Evolutionary conservation across 345 rosid genomes (phyloP).

Genomic region (Eucalyptus cloeziana): DNA sequence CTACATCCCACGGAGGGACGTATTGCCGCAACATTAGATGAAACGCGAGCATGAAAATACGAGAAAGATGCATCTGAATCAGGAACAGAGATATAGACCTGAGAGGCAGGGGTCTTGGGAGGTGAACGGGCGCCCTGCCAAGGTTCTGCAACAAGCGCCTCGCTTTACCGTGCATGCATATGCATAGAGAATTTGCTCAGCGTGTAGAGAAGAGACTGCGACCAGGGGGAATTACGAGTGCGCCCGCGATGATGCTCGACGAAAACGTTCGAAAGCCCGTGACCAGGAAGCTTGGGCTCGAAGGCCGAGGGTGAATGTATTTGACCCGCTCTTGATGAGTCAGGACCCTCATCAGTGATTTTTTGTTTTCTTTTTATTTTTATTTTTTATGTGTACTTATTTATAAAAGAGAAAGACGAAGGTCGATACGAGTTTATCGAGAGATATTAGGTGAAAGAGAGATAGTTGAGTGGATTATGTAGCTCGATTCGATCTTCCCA

Average conservation of each 20-base stretch:
- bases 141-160: constrained; percentile 33
- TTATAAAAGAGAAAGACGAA: too few species aligned
- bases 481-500: too few species aligned
- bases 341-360: background rate
- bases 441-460: too few species aligned
- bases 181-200: constrained; percentile 7
- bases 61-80: background rate
- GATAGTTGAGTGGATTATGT: too few species aligned
- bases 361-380: too few species aligned
- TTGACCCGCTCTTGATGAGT: background rate
- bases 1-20: background rate
- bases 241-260: background rate
- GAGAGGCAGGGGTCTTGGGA: constrained; percentile 7
- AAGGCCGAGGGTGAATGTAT: background rate
- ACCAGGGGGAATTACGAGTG: background rate
- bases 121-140: constrained; percentile 5
- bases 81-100: background rate
- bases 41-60: background rate
- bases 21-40: background rate
- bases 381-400: too few species aligned
- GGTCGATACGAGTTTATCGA: too few species aligned
- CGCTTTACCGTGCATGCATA: constrained; percentile 27
- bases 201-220: background rate
- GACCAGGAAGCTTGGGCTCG: background rate
- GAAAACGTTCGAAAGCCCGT: background rate